Conservation (phyloP, 352 stramenopile genomes). For the Blastocystis sp. region DNA sequence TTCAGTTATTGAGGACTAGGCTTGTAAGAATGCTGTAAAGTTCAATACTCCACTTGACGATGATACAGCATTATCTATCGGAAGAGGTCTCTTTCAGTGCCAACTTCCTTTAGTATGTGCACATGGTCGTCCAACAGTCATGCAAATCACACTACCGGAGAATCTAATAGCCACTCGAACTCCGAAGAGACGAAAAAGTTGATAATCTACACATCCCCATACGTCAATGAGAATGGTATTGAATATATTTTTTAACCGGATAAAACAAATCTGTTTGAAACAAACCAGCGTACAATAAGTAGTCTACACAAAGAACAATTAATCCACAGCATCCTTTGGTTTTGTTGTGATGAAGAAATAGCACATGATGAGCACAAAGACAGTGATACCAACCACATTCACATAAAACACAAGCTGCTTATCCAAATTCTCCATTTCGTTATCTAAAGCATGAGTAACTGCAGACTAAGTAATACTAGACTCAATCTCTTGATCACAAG, state of each 20-base stretch:
- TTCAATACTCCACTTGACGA: neutral
- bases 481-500: neutral
- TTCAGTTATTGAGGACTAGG: neutral
- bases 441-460: neutral
- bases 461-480: neutral
- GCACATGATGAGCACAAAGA: conserved; percentile 25
- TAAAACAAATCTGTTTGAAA: neutral
- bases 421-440: neutral
- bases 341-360: conserved; percentile 55
- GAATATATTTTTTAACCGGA: neutral
- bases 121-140: neutral
- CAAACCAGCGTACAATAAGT: neutral
- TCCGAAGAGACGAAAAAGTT: no score
- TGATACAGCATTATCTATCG: neutral
- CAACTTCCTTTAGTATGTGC: neutral
- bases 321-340: conserved; percentile 43
- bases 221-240: no score
- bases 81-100: neutral
- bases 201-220: no score
- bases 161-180: no score
- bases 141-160: neutral
- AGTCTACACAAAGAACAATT: conserved; percentile 7
- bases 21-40: conserved; percentile 40
- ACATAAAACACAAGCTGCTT: conserved; percentile 57
- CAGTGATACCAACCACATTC: neutral